These are phyloP conservation scores for Danielozyma ontarioensis DNA, from an alignment of 805 yeast species.

Conservation along the genomic window DNA sequence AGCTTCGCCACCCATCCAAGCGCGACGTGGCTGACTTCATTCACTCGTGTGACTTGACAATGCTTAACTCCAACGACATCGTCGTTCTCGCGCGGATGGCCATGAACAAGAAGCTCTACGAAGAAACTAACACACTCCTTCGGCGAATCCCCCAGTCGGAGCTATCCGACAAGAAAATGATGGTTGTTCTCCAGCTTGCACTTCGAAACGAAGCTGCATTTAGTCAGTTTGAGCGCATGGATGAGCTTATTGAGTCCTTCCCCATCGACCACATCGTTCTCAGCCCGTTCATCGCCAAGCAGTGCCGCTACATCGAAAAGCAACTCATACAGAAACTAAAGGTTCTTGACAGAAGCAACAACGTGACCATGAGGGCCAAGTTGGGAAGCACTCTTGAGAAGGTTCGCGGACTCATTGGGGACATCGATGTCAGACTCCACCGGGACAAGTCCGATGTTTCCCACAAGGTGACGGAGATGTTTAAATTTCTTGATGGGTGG, in stretches of 20 bases:
- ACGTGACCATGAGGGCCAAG: neutral
- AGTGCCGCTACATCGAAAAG: conserved; percentile 26
- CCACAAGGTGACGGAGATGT: conserved; percentile 13
- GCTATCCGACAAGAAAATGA: conserved; percentile 20
- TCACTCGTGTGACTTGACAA: conserved; percentile 4
- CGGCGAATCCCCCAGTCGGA: conserved; percentile 16
- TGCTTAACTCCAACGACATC: conserved; percentile 21
- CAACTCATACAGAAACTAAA: conserved; percentile 11
- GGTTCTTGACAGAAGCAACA: conserved; percentile 3
- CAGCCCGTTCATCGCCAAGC: conserved; percentile 30
- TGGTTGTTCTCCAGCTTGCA: conserved; percentile 19
- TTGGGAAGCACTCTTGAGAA: conserved; percentile 6
- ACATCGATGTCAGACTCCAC: conserved; percentile 25
- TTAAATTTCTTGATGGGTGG: conserved; percentile 24
- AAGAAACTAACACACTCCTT: conserved; percentile 19
- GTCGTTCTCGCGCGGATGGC: conserved; percentile 25
- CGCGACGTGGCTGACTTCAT: conserved; percentile 11
- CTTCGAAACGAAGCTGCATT: conserved; percentile 18
- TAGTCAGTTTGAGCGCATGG: conserved; percentile 15
- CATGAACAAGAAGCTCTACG: conserved; percentile 20
- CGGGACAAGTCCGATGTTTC: conserved; percentile 26
- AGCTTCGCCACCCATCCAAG: conserved; percentile 13
- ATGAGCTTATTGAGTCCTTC: conserved; percentile 18
- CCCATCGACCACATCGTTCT: conserved; percentile 25
- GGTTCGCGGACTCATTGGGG: conserved; percentile 31